Evolutionary conservation across 495 filamentous ascomycete genomes (phyloP).

Genomic region (Xylaria cubensis): DNA sequence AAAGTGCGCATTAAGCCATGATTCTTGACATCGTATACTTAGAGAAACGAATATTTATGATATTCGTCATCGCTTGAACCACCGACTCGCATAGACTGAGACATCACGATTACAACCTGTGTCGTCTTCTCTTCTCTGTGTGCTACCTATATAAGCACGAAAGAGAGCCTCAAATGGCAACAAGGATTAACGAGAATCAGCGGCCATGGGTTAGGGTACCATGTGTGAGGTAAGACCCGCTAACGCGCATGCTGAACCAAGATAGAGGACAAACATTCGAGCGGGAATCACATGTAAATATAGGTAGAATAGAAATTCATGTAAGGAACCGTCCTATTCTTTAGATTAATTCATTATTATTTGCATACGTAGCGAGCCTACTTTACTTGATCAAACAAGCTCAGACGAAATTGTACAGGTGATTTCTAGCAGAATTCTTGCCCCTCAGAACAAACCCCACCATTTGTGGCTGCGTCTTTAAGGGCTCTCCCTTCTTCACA

Average conservation of each 20-base stretch:
- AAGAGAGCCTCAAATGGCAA: too few species aligned
- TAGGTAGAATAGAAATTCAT: background rate
- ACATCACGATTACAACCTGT: background rate
- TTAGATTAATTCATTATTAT: background rate
- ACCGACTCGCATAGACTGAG: background rate
- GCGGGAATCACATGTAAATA: background rate
- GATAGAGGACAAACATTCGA: background rate
- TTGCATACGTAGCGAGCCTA: background rate
- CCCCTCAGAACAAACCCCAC: slow-evolving; percentile 1
- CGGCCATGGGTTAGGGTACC: background rate
- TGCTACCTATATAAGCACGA: background rate
- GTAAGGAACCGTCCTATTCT: background rate
- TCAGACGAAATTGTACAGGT: background rate
- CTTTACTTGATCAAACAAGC: too few species aligned
- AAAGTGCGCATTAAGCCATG: background rate
- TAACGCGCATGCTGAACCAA: background rate
- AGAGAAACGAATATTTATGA: background rate
- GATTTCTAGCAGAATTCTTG: background rate
- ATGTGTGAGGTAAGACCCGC: slow-evolving; percentile 2
- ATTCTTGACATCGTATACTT: background rate
- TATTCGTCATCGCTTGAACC: background rate
- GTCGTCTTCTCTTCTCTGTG: background rate
- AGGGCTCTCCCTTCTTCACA: background rate
- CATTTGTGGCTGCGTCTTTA: background rate
- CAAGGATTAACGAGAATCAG: background rate